Evolutionary conservation across 768 basidiomycete species (phyloP).

Genomic region (Boletus pseudo-olivaceus): DNA sequence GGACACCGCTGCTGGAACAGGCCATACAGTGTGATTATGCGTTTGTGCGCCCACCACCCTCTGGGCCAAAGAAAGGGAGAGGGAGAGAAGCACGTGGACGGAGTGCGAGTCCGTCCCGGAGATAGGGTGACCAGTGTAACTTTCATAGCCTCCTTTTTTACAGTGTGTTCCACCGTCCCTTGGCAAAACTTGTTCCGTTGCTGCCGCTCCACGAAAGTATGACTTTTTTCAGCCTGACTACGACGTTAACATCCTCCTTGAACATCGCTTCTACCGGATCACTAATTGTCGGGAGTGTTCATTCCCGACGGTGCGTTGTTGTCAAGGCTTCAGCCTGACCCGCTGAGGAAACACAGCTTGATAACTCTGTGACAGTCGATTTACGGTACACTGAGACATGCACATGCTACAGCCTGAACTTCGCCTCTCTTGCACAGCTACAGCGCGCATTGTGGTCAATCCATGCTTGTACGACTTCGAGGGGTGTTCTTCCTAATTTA

Average conservation of each 20-base stretch:
- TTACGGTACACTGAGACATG: neutral
- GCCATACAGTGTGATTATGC: constrained; percentile 86
- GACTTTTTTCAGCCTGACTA: constrained; percentile 4
- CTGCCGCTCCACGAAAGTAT: neutral
- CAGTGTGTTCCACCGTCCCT: neutral
- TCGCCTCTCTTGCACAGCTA: neutral
- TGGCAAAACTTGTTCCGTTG: constrained; percentile 4
- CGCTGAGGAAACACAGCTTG: neutral
- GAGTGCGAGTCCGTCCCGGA: constrained; percentile 75
- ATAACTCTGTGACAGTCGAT: neutral
- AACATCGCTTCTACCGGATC: constrained; percentile 1
- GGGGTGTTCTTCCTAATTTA: constrained; percentile 15
- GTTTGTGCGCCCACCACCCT: constrained; percentile 81
- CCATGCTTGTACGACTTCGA: neutral
- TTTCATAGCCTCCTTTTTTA: neutral
- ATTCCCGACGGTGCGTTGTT: constrained; percentile 13
- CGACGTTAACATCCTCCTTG: neutral
- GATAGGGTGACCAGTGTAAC: constrained; percentile 32
- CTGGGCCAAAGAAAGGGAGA: constrained; percentile 76
- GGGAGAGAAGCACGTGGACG: constrained; percentile 59
- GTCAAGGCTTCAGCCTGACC: constrained; percentile 4
- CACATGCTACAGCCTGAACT: neutral
- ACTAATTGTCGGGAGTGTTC: neutral
- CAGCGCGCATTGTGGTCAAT: neutral
- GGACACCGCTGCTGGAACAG: constrained; percentile 83